Base-by-base conservation (phyloP, 2,329 filamentous ascomycete genomes). In the Mycocentrospora acerina region DNA sequence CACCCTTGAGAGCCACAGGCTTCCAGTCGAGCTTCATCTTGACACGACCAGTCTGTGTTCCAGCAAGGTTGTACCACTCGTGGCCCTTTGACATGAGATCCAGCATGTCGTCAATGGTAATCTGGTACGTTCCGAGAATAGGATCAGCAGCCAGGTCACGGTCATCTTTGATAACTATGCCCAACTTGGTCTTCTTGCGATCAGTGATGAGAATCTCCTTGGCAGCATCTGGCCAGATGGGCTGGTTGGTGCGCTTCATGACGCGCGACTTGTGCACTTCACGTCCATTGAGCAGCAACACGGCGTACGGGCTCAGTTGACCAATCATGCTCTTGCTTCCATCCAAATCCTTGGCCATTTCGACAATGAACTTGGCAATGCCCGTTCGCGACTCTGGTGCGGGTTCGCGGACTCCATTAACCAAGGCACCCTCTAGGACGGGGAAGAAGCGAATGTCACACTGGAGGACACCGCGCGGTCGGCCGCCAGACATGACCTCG, bases 161-260 rank as follows among this genome's bases (percentile, higher is more conserved):
- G 53, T 97, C 91, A 61, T 98, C 93, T 71, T 96, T 98, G 77
- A 98, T 83, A 12, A 91, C 87, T 38, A 98, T 74, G 39, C 91
- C 94, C 35, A 98, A 77, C 64, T 89, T 93, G 40, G 93, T 90
- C 62, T 82, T 84, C 72, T 90, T 95, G 47, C 88, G 85, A 64
- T 98, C 90, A 1, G 90, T 96, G 62, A 98, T 91, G 45, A 98
- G 81, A 54, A 98, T 82, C 62, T 98, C 93, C 71, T 95, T 95
- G 53, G 83, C 86, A 6, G 88, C 88, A 62, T 97, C 86, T 37
- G 91, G 85, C 85, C 90, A 98, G 57, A 98, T 90, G 7, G 93
- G 93, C 57, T 95, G 93, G 71, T 98, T 98, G 44, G 90, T 97
- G 45, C 91, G 85, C 78, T 97, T 98, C 57, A 96, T 79, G 68